Evolutionary conservation across 768 basidiomycete genomes (phyloP), one percentile per base, ranked within the genome.

Genomic region (Leccinellum rugosiceps): DNA sequence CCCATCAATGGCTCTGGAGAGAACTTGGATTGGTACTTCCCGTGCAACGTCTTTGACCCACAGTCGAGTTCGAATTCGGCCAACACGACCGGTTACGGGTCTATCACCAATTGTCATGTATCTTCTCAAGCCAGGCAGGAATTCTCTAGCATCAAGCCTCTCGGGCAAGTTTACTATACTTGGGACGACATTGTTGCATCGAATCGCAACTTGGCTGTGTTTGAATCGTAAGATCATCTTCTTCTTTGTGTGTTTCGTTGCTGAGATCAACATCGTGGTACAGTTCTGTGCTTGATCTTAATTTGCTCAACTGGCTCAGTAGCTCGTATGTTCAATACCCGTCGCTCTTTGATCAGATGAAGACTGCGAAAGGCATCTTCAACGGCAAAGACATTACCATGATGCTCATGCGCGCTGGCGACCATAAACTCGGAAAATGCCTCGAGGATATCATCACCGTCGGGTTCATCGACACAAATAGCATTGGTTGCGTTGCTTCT

Each of bases 401-500:
- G 85, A 76, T 78, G 60, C 79, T 98, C 65, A 72, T 86, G 63
- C 90, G 94, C 51, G 81, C 83, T 10, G 84, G 83, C 34, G 83
- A 92, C 65, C 80, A 78, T 57, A 64, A 80, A 4, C 67, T 93
- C 26, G 94, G 86, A 6, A 81, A 82, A 60, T 99, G 97, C 74
- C 78, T 99, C 56, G 79, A 90, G 70, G 94, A 98, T 70, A 78
- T 92, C 61, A 77, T 90, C 59, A 87, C 85, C 21, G 86, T 98
- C 59, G 97, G 97, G 6, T 97, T 91, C 76, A 88, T 99, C 69
- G 96, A 98, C 75, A 92, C 91, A 56, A 88, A 87, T 67, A 88
- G 85, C 54, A 95, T 98, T 63, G 97, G 97, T 21, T 99, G 97
- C 66, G 92, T 98, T 58, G 95, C 96, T 7, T 97, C 96, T 7